These are phyloP conservation scores for Cutaneotrichosporon dermatis DNA, from an alignment of 1,284 basidiomycete species.

Conservation along the genomic window DNA sequence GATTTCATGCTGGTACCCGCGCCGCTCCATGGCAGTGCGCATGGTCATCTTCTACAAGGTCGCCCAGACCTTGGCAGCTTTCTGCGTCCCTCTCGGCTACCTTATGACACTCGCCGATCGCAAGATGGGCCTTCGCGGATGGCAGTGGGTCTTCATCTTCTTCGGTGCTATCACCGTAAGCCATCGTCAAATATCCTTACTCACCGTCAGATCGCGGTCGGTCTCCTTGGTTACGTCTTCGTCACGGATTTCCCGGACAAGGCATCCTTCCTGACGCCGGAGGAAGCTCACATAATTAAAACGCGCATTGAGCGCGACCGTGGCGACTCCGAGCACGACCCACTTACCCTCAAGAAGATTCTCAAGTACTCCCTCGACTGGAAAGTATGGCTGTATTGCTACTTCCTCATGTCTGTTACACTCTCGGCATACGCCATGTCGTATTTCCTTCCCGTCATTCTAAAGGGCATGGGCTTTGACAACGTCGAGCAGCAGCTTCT, in stretches of 20 bases:
- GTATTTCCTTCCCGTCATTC: slow-evolving; percentile 51
- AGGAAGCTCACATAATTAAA: slow-evolving; percentile 7
- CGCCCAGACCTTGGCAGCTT: too few species aligned
- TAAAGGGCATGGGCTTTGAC: slow-evolving; percentile 46
- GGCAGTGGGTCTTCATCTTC: slow-evolving; percentile 20
- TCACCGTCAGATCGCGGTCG: not conserved
- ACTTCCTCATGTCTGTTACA: slow-evolving; percentile 43
- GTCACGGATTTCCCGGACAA: slow-evolving; percentile 20
- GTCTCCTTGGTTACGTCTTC: slow-evolving; percentile 1
- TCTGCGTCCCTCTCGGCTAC: slow-evolving; percentile 11
- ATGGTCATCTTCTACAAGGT: slow-evolving; percentile 48
- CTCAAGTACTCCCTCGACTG: slow-evolving; percentile 43
- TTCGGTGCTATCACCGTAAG: slow-evolving; percentile 14
- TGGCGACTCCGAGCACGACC: slow-evolving; percentile 48
- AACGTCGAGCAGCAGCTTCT: slow-evolving; percentile 36
- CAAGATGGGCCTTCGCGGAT: slow-evolving; percentile 3
- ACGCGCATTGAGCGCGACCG: slow-evolving; percentile 19
- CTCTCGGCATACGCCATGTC: slow-evolving; percentile 23
- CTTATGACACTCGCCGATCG: slow-evolving; percentile 11
- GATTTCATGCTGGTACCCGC: slow-evolving; percentile 51
- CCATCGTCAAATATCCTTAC: too few species aligned
- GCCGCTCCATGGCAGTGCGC: slow-evolving; percentile 47
- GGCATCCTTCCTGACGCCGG: slow-evolving; percentile 11
- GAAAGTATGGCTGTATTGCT: slow-evolving; percentile 50
- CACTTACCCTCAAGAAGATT: slow-evolving; percentile 41